phyloP scores from a whole-genome alignment of 306 rosid species.

The Nissolia schottii region DNA sequence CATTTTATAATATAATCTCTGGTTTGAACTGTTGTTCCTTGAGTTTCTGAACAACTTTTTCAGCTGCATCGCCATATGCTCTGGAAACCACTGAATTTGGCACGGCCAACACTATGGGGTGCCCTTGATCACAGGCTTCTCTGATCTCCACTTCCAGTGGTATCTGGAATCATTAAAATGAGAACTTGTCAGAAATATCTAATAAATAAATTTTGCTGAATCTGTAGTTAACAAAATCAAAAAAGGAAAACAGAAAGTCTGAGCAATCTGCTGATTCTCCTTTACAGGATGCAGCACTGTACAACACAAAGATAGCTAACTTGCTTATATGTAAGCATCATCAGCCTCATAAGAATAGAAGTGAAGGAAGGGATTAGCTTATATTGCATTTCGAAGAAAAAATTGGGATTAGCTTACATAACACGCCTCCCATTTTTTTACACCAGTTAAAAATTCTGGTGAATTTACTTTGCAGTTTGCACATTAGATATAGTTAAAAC shows the following conservation, averaged over 20 bases:
- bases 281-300: background rate
- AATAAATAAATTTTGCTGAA: conserved; percentile 1
- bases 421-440: background rate
- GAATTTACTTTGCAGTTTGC: background rate
- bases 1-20: conserved; percentile 48
- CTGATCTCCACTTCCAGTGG: conserved; percentile 70
- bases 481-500: conserved; percentile 3
- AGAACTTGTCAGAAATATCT: conserved; percentile 11
- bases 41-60: conserved; percentile 54
- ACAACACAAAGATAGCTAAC: background rate
- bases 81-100: too few relatives aligned
- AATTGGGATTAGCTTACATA: too few relatives aligned
- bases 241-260: background rate
- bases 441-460: background rate
- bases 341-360: background rate
- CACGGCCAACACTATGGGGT: too few relatives aligned
- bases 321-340: background rate
- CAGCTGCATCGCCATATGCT: conserved; percentile 61
- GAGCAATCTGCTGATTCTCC: background rate
- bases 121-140: conserved; percentile 76
- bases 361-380: too few relatives aligned
- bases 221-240: background rate
- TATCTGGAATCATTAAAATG: conserved; percentile 45
- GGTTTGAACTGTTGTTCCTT: conserved; percentile 53
- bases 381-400: background rate